These are phyloP conservation scores for Stereocaulon alpinum DNA, from an alignment of 495 filamentous ascomycete genomes.

Conservation along the genomic window DNA sequence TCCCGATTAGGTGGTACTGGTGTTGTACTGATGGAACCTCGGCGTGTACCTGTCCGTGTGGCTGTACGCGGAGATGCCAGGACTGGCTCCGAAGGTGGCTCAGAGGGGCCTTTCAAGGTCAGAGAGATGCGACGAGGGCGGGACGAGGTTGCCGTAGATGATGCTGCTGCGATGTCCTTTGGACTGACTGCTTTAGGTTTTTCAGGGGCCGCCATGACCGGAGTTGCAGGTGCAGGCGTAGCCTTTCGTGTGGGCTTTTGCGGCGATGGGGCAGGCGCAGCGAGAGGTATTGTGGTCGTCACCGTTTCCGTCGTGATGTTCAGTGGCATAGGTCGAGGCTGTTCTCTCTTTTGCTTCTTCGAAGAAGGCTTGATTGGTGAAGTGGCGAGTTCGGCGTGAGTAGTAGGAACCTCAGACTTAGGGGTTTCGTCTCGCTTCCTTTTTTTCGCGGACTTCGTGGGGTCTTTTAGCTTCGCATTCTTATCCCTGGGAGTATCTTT, in stretches of 20 bases:
- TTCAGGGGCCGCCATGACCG: conserved; percentile 20
- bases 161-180: conserved; percentile 13
- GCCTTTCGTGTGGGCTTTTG: conserved; percentile 6
- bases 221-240: conserved; percentile 15
- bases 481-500: conserved; percentile 15
- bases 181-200: conserved; percentile 14
- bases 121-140: conserved; percentile 23
- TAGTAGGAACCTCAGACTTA: conserved; percentile 9
- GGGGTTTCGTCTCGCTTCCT: conserved; percentile 19
- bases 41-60: conserved; percentile 35
- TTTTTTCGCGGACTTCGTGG: conserved; percentile 15
- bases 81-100: conserved; percentile 14
- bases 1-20: conserved; percentile 28
- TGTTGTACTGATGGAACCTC: conserved; percentile 30
- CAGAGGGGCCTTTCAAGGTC: conserved; percentile 21
- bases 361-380: conserved; percentile 17
- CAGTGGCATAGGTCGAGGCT: conserved; percentile 37
- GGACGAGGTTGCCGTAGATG: conserved; percentile 17
- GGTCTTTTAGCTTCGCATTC: conserved; percentile 27
- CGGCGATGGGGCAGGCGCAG: conserved; percentile 24
- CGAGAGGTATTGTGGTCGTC: conserved; percentile 24
- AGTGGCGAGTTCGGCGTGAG: conserved; percentile 1
- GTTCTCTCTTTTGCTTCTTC: conserved; percentile 53
- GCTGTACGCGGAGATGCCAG: conserved; percentile 15
- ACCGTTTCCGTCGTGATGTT: conserved; percentile 14